These are phyloP conservation scores for Acacia confusa DNA, from an alignment of 306 rosid genomes.

Conservation along the genomic window DNA sequence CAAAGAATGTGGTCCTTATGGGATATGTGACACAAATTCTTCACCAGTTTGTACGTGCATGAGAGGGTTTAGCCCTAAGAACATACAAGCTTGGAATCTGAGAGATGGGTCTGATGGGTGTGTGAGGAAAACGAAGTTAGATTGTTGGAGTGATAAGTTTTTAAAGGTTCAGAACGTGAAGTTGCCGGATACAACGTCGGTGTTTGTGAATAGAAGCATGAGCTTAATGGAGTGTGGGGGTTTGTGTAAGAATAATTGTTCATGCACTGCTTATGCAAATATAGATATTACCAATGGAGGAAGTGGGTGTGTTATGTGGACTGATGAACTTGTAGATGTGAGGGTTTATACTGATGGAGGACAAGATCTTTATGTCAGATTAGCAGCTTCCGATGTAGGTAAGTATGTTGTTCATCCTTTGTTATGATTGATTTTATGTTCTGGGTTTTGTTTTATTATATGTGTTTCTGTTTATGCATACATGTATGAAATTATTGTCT, in stretches of 20 bases:
- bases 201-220: conserved; percentile 49
- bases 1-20: conserved; percentile 63
- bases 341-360: conserved; percentile 49
- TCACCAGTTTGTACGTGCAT: conserved; percentile 73
- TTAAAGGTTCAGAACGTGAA: conserved; percentile 41
- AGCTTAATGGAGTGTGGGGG: conserved; percentile 38
- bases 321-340: conserved; percentile 48
- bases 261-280: conserved; percentile 60
- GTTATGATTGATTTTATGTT: neutral
- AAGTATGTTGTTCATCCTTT: neutral
- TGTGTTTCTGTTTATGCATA: neutral
- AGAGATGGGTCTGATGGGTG: conserved; percentile 81
- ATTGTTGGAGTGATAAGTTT: conserved; percentile 52
- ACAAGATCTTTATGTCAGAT: conserved; percentile 58
- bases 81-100: conserved; percentile 56
- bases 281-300: conserved; percentile 50
- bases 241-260: conserved; percentile 54
- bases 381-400: conserved; percentile 77
- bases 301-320: conserved; percentile 72
- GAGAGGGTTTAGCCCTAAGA: conserved; percentile 56
- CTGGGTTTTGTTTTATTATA: neutral
- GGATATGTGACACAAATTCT: conserved; percentile 58
- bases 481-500: neutral
- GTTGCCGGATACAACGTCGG: conserved; percentile 60
- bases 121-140: conserved; percentile 47